These are phyloP conservation scores for Nitzschia sp. DNA, from an alignment of 108 stramenopile species.

Conservation along the genomic window DNA sequence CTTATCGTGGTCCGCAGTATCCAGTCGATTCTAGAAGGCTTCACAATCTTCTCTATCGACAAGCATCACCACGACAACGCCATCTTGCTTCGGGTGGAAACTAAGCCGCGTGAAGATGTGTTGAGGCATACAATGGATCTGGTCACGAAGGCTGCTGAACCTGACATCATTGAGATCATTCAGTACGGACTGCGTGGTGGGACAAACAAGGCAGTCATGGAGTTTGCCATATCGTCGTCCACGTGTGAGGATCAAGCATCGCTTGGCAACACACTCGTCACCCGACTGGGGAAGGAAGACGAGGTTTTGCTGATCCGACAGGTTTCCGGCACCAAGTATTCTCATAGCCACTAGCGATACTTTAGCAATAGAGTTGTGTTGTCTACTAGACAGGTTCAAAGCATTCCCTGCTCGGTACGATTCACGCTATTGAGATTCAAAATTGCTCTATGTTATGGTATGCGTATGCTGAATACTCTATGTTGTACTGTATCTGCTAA, in stretches of 20 bases:
- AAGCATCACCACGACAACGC: constrained; percentile 52
- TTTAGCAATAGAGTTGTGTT: too few species aligned
- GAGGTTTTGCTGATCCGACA: constrained; percentile 35
- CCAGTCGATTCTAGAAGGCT: constrained; percentile 65
- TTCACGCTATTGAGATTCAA: too few species aligned
- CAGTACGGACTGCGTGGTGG: constrained; percentile 76
- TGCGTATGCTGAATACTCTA: too few species aligned
- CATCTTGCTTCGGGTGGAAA: constrained; percentile 73
- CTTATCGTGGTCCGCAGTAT: constrained; percentile 54
- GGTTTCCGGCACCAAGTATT: constrained; percentile 32
- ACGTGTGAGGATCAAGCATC: constrained; percentile 7
- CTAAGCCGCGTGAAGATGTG: constrained; percentile 61
- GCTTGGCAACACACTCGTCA: constrained; percentile 21
- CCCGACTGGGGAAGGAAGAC: constrained; percentile 8
- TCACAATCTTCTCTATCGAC: constrained; percentile 74
- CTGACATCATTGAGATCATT: constrained; percentile 50
- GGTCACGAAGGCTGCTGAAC: constrained; percentile 51
- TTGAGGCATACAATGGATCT: constrained; percentile 61
- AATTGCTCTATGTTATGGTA: too few species aligned
- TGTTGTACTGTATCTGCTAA: too few species aligned
- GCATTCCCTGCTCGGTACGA: too few species aligned
- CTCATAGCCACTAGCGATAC: not conserved
- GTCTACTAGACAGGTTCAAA: too few species aligned
- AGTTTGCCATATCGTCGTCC: constrained; percentile 48
- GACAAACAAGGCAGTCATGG: constrained; percentile 41